These are phyloP conservation scores for Odontarrhena argentea DNA, from an alignment of 345 rosid genomes.

Conservation along the genomic window DNA sequence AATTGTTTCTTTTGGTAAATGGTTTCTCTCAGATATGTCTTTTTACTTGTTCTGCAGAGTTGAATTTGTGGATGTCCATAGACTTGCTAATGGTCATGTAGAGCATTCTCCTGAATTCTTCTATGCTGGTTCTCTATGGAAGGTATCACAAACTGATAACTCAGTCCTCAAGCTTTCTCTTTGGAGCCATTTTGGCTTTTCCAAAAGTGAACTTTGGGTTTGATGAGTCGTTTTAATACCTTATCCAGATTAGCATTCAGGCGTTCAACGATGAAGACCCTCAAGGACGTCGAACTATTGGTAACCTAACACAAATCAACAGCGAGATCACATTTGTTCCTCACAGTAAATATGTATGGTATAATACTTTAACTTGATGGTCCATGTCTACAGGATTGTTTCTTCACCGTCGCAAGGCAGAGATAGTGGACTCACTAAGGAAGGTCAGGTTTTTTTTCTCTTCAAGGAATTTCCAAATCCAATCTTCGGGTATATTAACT, in stretches of 20 bases:
- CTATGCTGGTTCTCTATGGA: constrained; percentile 97
- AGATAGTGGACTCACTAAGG: constrained; percentile 64
- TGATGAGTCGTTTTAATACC: constrained; percentile 25
- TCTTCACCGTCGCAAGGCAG: constrained; percentile 94
- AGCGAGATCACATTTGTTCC: neutral
- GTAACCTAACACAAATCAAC: constrained; percentile 44
- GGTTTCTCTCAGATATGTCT: constrained; percentile 10
- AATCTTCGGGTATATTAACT: neutral
- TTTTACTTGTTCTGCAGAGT: constrained; percentile 49
- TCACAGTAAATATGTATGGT: constrained; percentile 22
- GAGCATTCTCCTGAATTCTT: constrained; percentile 92
- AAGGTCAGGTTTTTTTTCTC: constrained; percentile 54
- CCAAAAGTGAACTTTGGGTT: constrained; percentile 21
- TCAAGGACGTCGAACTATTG: constrained; percentile 93
- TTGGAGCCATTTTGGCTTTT: neutral
- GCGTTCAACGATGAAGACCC: constrained; percentile 96
- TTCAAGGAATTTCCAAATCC: neutral
- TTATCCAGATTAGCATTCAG: constrained; percentile 82
- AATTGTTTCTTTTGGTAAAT: constrained; percentile 4
- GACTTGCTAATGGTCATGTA: constrained; percentile 94
- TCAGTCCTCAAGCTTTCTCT: neutral
- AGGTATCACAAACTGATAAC: constrained; percentile 55
- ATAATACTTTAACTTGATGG: constrained; percentile 3
- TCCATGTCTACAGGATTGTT: constrained; percentile 66
- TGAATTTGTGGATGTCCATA: constrained; percentile 87